These are phyloP conservation scores for Teratosphaeria gauchensis DNA, from an alignment of 2,329 filamentous ascomycete species.

Conservation along the genomic window DNA sequence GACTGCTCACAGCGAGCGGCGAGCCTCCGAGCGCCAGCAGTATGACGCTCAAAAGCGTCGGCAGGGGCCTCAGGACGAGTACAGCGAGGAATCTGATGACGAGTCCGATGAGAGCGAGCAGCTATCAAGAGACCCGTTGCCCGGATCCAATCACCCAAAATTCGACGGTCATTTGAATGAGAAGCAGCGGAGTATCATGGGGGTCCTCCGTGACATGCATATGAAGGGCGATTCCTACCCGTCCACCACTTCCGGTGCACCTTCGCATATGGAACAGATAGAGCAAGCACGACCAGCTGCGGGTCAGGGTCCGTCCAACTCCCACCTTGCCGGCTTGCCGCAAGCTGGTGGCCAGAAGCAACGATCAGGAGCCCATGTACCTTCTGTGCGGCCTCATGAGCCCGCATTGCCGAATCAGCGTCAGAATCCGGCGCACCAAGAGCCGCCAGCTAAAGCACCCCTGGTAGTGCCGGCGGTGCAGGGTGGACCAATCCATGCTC, in stretches of 20 bases:
- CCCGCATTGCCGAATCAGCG: background rate
- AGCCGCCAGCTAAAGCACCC: background rate
- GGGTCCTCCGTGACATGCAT: background rate
- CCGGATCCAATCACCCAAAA: background rate
- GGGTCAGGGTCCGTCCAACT: background rate
- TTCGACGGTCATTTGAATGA: background rate
- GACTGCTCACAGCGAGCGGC: constrained; percentile 5
- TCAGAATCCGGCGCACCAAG: background rate
- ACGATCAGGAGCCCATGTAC: background rate
- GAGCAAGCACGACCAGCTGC: background rate
- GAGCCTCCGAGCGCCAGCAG: background rate
- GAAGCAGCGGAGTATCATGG: background rate
- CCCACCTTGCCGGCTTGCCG: background rate
- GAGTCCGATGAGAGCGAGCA: background rate
- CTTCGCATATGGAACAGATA: background rate
- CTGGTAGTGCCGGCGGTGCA: background rate
- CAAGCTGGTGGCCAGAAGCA: background rate
- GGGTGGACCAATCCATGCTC: background rate
- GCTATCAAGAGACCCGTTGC: background rate
- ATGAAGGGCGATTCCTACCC: constrained; percentile 14
- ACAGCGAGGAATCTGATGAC: background rate
- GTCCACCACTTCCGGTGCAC: constrained; percentile 7
- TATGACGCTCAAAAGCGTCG: background rate
- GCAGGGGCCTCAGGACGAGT: background rate
- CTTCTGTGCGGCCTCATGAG: background rate